These are phyloP conservation scores for Starmerella floris DNA, from an alignment of 805 yeast species.

Conservation along the genomic window DNA sequence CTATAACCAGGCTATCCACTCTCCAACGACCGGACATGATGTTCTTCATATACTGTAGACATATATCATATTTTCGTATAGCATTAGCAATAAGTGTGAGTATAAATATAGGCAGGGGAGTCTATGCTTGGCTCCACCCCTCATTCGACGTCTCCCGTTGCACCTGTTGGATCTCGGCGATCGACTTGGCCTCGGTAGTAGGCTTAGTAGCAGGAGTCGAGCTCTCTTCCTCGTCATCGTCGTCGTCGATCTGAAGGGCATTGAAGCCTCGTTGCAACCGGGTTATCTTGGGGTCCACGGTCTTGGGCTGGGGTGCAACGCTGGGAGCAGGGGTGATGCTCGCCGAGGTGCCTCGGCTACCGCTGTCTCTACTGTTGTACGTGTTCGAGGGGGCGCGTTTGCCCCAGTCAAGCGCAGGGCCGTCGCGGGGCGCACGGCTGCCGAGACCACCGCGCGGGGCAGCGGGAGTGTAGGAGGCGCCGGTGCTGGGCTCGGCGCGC, in stretches of 20 bases:
- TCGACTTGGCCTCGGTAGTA: constrained; percentile 9
- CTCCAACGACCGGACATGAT: too few relatives aligned
- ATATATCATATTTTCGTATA: too few relatives aligned
- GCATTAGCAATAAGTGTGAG: too few relatives aligned
- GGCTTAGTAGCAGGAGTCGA: constrained; percentile 2
- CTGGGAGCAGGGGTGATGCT: not conserved
- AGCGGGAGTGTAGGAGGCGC: constrained; percentile 27
- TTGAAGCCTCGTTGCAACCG: constrained; percentile 22
- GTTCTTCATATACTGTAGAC: too few relatives aligned
- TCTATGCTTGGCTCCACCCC: constrained; percentile 13
- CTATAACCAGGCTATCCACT: too few relatives aligned
- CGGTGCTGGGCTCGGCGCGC: constrained; percentile 23
- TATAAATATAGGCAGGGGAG: too few relatives aligned
- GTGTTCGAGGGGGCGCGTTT: constrained; percentile 12
- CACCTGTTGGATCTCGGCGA: constrained; percentile 15
- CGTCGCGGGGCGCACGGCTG: constrained; percentile 9
- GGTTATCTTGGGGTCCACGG: constrained; percentile 20
- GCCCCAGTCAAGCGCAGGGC: constrained; percentile 40
- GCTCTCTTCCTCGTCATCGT: constrained; percentile 10
- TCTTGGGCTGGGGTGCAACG: not conserved
- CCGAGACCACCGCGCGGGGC: too few relatives aligned
- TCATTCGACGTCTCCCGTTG: constrained; percentile 15
- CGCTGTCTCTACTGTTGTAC: not conserved
- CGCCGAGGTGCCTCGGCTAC: not conserved
- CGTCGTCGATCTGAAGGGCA: constrained; percentile 18